Conservation (phyloP, 805 yeast genomes). For the Peterozyma xylosa region DNA sequence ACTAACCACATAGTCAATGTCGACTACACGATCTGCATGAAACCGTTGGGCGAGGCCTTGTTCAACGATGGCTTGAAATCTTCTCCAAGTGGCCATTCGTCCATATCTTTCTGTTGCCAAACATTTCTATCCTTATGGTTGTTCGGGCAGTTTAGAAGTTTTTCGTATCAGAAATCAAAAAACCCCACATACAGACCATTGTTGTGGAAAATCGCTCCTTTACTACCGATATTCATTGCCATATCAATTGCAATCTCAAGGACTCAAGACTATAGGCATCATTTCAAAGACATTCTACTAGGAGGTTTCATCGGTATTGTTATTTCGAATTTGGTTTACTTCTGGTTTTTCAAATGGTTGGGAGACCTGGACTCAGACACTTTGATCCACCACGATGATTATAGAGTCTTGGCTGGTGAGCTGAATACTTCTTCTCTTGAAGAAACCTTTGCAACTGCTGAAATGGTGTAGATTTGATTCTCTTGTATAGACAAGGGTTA, state of each 20-base stretch:
- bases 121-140: constrained; percentile 57
- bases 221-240: constrained; percentile 56
- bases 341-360: constrained; percentile 13
- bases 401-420: not conserved
- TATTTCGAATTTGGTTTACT: constrained; percentile 30
- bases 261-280: constrained; percentile 88
- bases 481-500: too few relatives aligned
- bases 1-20: constrained; percentile 16
- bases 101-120: constrained; percentile 60
- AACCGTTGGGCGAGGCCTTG: constrained; percentile 22
- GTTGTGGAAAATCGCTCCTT: constrained; percentile 12
- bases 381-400: constrained; percentile 1
- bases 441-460: too few relatives aligned
- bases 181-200: constrained; percentile 2
- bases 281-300: constrained; percentile 67
- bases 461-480: too few relatives aligned
- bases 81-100: constrained; percentile 76
- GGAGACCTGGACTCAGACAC: constrained; percentile 1
- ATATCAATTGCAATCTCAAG: constrained; percentile 68
- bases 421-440: too few relatives aligned
- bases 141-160: constrained; percentile 46
- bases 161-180: not conserved
- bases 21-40: constrained; percentile 21
- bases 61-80: constrained; percentile 65
- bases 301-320: constrained; percentile 62